Evolutionary conservation across 495 filamentous ascomycete genomes (phyloP), one percentile per base, ranked within the genome.

Genomic region (Thermothielavioides terrestris): DNA sequence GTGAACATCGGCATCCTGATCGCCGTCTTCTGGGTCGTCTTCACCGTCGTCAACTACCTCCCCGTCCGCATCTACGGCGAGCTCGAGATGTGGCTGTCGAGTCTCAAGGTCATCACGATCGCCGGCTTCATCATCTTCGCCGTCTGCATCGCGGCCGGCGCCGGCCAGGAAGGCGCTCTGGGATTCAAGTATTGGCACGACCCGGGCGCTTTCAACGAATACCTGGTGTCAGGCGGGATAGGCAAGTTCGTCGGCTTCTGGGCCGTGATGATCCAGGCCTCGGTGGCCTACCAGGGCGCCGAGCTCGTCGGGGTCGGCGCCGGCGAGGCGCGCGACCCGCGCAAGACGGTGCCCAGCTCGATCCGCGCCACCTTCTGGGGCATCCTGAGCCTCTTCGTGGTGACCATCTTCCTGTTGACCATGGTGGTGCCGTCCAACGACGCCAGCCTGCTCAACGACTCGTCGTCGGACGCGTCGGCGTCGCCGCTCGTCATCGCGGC

Each of bases 401-500:
- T 78, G 23, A 80, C 76, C 28, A 75, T 86, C 42, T 80, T 86
- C 57, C 77, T 88, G 48, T 67, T 88, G 54, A 81, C 81, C 35
- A 66, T 89, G 54, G 72, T 84, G 18, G 75, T 89, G 1, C 81
- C 80, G 0, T 76, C 67, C 15, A 66, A 77, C 59, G 74, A 75
- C 65, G 30, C 47, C 37, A 15, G 53, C 10, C 73, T 88, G 12
- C 61, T 77, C 30, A 70, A 63, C 27, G 54, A 71, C 72, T 38
- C 69, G 68, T 38, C 69, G 68, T 56, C 67, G 62, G 55, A 70
- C 61, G 54, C 77, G 54, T 78, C 79, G 38, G 81, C 78, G 28
- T 86, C 84, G 3, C 85, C 85, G 4, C 79, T 87, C 42, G 84
- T 86, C 20, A 78, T 88, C 42, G 81, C 84, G 21, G 78, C 85